Conservation (phyloP, 306 rosid genomes). For the Betula pendula region DNA sequence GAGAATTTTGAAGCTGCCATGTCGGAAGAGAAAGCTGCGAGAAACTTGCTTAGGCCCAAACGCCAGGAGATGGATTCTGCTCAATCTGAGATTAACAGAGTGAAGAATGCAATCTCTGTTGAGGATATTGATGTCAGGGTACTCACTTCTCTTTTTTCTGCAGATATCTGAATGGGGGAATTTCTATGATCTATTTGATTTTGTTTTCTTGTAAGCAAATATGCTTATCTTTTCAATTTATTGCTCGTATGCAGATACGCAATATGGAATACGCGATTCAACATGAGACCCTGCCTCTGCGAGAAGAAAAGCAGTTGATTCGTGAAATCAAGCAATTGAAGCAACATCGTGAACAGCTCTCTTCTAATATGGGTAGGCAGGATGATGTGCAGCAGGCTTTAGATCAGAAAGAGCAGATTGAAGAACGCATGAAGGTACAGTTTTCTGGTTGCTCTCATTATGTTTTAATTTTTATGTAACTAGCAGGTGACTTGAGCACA, state of each 20-base stretch:
- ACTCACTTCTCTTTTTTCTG: conserved; percentile 13
- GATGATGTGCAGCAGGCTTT: conserved; percentile 56
- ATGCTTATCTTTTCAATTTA: conserved; percentile 18
- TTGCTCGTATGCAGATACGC: conserved; percentile 52
- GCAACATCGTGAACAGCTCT: conserved; percentile 70
- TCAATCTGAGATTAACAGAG: conserved; percentile 55
- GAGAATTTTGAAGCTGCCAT: conserved; percentile 52
- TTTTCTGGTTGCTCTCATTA: conserved; percentile 4
- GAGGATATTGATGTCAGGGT: conserved; percentile 73
- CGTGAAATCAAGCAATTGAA: conserved; percentile 77
- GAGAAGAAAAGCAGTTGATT: conserved; percentile 73
- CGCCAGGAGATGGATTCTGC: conserved; percentile 73
- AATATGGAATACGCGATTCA: conserved; percentile 69
- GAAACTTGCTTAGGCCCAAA: conserved; percentile 60
- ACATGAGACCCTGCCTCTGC: conserved; percentile 79
- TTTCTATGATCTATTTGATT: conserved; percentile 1
- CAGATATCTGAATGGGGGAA: conserved; percentile 5
- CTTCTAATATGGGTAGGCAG: conserved; percentile 55
- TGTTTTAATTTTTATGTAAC: conserved; percentile 15
- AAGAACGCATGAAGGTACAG: conserved; percentile 60
- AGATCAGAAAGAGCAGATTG: conserved; percentile 59
- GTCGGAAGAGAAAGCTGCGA: conserved; percentile 55
- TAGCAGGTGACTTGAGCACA: not conserved
- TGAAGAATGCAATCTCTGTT: conserved; percentile 65
- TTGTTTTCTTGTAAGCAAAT: conserved; percentile 21